Evolutionary conservation across 768 basidiomycete species (phyloP), one percentile per base, ranked within the genome.

Genomic region (Suillus lakei): DNA sequence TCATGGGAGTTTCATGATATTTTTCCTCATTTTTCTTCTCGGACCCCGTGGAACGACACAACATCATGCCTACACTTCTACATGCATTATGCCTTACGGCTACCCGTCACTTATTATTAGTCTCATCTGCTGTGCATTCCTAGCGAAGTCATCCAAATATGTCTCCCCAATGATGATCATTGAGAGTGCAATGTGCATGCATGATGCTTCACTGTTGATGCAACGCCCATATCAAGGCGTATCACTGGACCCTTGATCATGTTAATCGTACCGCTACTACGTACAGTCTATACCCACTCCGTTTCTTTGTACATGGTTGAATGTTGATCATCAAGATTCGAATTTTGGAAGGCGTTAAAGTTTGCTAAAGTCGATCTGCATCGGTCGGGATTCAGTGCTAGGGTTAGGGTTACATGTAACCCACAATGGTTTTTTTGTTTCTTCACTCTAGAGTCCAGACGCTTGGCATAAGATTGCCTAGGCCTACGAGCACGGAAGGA

Each of bases 321-420:
- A 28, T 28, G 51, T 50, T 26, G 48, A 50, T 50, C 50, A 54
- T 32, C 48, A 50, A 16, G 48, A 28, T 51, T 13, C 3, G 3
- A 48, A 23, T n/a, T 4, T 38, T 15, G 3, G 38, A 15, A 39
- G 38, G 13, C 38, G 8, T n/a, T n/a, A n/a, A n/a, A n/a, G n/a
- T n/a, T n/a, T n/a, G n/a, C n/a, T n/a, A n/a, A 21, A 44, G 43
- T 21, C 21, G 3, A 23, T 48, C 50, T 51, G 18, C 50, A 51
- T 26, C 4, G 51, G 28, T 54, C 53, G 21, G 10, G 10, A 54
- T 32, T 32, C 12, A 13, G 5, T 34, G 1, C 32, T n/a, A 39
- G 38, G 56, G 56, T 58, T 58, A 58, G 56, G 56, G 56, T 39
- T 58, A 58, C 5, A 39, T 26, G 30, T 5, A 3, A 10, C 56